Evolutionary conservation across 306 rosid genomes (phyloP).

Genomic region (Glycine tomentella): DNA sequence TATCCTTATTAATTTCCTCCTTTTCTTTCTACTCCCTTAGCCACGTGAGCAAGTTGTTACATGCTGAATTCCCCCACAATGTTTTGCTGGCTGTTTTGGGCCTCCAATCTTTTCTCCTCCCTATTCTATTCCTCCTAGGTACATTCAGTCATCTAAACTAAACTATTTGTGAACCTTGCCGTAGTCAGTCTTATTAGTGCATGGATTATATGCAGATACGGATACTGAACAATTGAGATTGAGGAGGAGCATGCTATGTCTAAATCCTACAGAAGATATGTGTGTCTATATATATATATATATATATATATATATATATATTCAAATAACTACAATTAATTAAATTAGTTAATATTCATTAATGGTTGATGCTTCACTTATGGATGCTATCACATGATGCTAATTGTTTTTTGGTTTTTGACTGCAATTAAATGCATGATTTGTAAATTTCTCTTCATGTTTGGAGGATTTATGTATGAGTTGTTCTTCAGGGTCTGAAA

Average conservation of each 20-base stretch:
- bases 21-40: neutral
- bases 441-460: slow-evolving; percentile 12
- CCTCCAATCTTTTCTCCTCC: neutral
- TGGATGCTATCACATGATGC: slow-evolving; percentile 1
- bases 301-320: too few relatives aligned
- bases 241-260: neutral
- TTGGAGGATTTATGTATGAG: slow-evolving; percentile 23
- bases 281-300: too few relatives aligned
- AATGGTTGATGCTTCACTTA: slow-evolving; percentile 3
- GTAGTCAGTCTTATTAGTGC: neutral
- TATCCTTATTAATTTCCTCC: neutral
- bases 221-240: neutral
- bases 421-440: slow-evolving; percentile 38
- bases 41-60: neutral
- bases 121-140: neutral
- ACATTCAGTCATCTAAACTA: neutral
- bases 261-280: neutral
- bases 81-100: neutral
- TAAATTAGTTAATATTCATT: neutral
- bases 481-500: slow-evolving; percentile 80
- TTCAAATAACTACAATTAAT: neutral
- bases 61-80: neutral
- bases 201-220: neutral
- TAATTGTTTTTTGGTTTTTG: slow-evolving; percentile 18
- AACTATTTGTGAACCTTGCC: neutral